These are phyloP conservation scores for Xylaria cubensis DNA, from an alignment of 495 filamentous ascomycete species.

Conservation along the genomic window DNA sequence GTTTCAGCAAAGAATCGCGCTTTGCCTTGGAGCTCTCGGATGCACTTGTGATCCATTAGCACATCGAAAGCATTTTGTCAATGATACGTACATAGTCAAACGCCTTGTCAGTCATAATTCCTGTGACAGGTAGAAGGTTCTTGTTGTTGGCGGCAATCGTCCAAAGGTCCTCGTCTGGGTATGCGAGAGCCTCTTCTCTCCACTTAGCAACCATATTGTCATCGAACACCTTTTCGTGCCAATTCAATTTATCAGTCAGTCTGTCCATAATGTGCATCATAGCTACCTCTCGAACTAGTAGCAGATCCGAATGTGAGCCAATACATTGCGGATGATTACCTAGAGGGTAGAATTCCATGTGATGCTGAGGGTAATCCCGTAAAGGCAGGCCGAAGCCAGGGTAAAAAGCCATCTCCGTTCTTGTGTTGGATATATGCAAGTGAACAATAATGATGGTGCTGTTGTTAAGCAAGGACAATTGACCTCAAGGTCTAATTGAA, in stretches of 20 bases:
- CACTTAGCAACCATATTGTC: constrained; percentile 48
- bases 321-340: constrained; percentile 1
- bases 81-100: constrained; percentile 51
- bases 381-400: constrained; percentile 24
- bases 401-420: constrained; percentile 15
- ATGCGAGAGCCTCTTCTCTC: constrained; percentile 44
- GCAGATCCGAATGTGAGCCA: neutral
- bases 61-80: neutral
- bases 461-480: neutral
- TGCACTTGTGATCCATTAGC: constrained; percentile 38
- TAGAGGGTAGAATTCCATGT: constrained; percentile 9
- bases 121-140: neutral
- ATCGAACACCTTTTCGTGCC: constrained; percentile 65
- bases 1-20: constrained; percentile 43
- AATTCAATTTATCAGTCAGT: constrained; percentile 53
- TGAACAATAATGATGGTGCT: neutral
- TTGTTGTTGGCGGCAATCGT: constrained; percentile 25
- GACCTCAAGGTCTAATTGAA: neutral
- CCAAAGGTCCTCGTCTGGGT: constrained; percentile 38
- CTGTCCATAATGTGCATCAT: constrained; percentile 50
- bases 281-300: constrained; percentile 45
- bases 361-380: neutral
- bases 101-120: constrained; percentile 42
- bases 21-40: constrained; percentile 59
- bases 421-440: neutral